Percentiles rank a stretch among this genome's conserved stretches.
Conservation (phyloP, 768 basidiomycete species). For the Amanita pallidorosea region DNA sequence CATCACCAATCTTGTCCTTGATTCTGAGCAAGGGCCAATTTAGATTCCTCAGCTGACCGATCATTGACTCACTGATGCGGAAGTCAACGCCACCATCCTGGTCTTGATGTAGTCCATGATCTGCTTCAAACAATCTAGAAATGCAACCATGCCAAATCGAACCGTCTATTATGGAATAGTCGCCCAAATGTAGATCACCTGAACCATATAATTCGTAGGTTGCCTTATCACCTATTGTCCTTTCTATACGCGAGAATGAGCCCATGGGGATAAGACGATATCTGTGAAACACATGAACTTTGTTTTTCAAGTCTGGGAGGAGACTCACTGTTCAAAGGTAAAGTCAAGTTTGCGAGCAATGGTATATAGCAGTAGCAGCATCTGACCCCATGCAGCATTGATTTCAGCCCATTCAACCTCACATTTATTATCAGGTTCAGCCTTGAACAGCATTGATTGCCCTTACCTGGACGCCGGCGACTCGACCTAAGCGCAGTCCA, state of each 20-base stretch:
- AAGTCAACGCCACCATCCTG: constrained; percentile 68
- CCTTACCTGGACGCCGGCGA: constrained; percentile 70
- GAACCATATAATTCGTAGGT: constrained; percentile 92
- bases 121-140: constrained; percentile 90
- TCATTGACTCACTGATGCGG: constrained; percentile 62
- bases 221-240: constrained; percentile 68
- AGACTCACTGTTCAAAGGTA: constrained; percentile 68
- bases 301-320: neutral
- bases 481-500: constrained; percentile 81
- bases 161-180: constrained; percentile 86
- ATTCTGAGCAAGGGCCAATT: constrained; percentile 42
- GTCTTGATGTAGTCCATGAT: constrained; percentile 78
- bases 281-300: constrained; percentile 26
- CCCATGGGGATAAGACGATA: constrained; percentile 92
- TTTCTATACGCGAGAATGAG: constrained; percentile 89
- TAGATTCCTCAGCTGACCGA: constrained; percentile 4
- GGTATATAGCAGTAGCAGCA: constrained; percentile 82
- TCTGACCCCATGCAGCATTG: constrained; percentile 98
- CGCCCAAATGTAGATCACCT: constrained; percentile 85
- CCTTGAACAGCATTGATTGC: neutral
- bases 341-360: constrained; percentile 88
- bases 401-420: constrained; percentile 98
- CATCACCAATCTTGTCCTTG: constrained; percentile 94
- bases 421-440: constrained; percentile 8
- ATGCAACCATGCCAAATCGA: constrained; percentile 94